Conservation (phyloP, 306 rosid species). For the Dicorynia guianensis region DNA sequence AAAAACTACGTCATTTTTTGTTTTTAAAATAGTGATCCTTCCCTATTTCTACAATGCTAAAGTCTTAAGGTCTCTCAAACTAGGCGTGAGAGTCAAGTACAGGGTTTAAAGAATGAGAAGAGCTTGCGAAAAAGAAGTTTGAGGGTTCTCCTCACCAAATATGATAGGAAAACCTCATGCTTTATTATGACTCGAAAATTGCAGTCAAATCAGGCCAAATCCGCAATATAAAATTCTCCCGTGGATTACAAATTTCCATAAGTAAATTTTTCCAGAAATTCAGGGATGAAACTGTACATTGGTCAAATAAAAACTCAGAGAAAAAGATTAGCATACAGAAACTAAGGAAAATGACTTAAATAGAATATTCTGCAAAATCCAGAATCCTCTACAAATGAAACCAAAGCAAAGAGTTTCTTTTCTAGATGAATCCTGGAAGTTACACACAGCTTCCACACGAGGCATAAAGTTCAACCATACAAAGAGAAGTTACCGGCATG, state of each 20-base stretch:
- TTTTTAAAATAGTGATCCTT: neutral
- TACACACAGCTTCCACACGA: neutral
- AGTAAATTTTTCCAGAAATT: neutral
- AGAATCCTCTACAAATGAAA: conserved; percentile 23
- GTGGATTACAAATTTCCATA: neutral
- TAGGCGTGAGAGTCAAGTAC: conserved; percentile 1
- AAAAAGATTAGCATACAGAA: neutral
- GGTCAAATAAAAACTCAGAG: no score
- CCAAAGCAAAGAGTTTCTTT: neutral
- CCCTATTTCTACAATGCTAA: conserved; percentile 10
- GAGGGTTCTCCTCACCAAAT: neutral
- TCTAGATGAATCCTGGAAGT: neutral
- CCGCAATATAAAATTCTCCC: neutral
- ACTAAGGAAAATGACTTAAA: neutral
- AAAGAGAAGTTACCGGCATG: conserved; percentile 65
- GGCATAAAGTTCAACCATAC: neutral
- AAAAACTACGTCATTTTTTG: neutral
- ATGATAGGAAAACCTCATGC: neutral
- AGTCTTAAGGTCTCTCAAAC: neutral
- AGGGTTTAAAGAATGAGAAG: neutral
- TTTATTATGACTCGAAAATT: neutral
- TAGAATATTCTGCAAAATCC: neutral
- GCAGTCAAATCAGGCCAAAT: neutral
- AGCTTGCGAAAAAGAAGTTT: neutral
- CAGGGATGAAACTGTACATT: conserved; percentile 8